Base-by-base conservation (phyloP, 306 rosid species). In the Abrus precatorius region DNA sequence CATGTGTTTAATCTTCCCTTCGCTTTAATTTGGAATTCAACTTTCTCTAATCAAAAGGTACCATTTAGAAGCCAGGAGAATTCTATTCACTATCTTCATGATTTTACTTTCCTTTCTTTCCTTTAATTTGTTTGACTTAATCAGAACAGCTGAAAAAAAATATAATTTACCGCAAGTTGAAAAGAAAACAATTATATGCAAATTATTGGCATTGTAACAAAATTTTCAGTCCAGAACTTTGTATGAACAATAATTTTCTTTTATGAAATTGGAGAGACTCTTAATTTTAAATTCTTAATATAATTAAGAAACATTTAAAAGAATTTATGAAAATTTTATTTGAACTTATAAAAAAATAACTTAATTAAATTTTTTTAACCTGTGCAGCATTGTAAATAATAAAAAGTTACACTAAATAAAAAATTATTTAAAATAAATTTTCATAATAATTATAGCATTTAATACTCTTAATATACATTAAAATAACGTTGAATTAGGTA, bases 91-190 rank as follows among this genome's bases (percentile, higher is more conserved):
- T 5, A 11, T 74, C 30, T 71, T 64, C 61, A 40, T 32, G 12
- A 64, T 47, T 41, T 45, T 40, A 48, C 14, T 28, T 48, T 44
- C 10, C 40, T 49, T 61, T 69, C 12, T 43, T 74, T 20, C 32
- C 77, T 75, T 75, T 72, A 30, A 4, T 60, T 74, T 67, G 38
- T 76, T 83, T 90, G 79, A 84, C 81, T 72, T 62, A 69, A 12
- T 47, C 72, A 54, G 62, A 59, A 44, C 77, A 75, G 85, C 83
- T 48, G 59, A 53, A 72, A 79, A 36, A 76, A 13, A 5, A 54
- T 83, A 76, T 69, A 20, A 20, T 20, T 20, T 36, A 14, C 61
- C 50, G 29, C 12, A 14, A 55, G 29, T 69, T 69, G 52, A 45
- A 57, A 64, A 66, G 52, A 9, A 56, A 43, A 69, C 60, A 57